phyloP scores from a whole-genome alignment of 2,329 filamentous ascomycete species.

The Cordyceps farinosa region DNA sequence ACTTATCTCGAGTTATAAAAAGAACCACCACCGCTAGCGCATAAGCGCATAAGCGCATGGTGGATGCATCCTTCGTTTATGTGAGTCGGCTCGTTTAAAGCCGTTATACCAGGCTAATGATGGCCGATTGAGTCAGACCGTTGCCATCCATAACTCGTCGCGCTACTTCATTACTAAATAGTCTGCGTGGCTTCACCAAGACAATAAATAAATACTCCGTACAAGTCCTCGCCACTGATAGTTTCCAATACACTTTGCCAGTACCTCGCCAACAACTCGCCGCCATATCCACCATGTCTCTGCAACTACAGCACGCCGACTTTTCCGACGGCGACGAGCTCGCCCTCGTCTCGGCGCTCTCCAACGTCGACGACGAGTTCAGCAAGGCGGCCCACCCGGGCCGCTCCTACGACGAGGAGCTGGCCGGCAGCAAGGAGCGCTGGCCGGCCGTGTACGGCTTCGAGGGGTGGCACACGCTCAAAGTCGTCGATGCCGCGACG shows the following conservation, averaged over 20 bases:
- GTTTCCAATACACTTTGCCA: too few relatives aligned
- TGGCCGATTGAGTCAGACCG: background rate
- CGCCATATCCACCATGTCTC: background rate
- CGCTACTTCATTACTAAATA: too few relatives aligned
- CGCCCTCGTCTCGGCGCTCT: background rate
- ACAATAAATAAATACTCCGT: too few relatives aligned
- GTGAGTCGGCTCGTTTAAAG: too few relatives aligned
- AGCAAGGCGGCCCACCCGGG: constrained; percentile 1
- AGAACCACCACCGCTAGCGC: too few relatives aligned
- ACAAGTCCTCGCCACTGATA: background rate
- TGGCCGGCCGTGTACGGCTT: constrained; percentile 15
- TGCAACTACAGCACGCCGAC: constrained; percentile 7
- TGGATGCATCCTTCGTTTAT: too few relatives aligned
- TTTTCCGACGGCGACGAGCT: constrained; percentile 16
- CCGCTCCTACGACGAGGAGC: background rate
- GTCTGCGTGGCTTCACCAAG: too few relatives aligned
- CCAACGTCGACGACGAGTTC: background rate
- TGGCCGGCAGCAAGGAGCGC: constrained; percentile 9
- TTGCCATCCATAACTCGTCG: background rate
- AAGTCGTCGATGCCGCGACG: constrained; percentile 6
- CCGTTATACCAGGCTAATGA: too few relatives aligned
- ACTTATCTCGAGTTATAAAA: too few relatives aligned
- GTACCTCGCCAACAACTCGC: too few relatives aligned
- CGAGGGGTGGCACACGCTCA: constrained; percentile 6
- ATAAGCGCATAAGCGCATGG: too few relatives aligned